Evolutionary conservation across 1,284 basidiomycete species (phyloP).

Genomic region (Ceratobasidium sp.): DNA sequence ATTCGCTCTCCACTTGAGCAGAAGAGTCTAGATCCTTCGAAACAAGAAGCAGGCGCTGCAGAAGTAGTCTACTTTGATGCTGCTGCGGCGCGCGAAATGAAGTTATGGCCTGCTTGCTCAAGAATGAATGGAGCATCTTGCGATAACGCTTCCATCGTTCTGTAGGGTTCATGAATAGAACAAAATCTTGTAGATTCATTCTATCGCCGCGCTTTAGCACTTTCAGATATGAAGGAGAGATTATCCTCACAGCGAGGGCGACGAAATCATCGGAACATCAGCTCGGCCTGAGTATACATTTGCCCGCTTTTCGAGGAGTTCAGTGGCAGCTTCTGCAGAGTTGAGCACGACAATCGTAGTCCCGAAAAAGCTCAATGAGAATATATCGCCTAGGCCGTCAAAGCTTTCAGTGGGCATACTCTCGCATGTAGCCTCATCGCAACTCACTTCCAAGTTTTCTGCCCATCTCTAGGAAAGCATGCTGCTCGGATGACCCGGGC

Average conservation of each 20-base stretch:
- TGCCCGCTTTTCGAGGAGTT: constrained; percentile 60
- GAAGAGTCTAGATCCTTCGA: neutral
- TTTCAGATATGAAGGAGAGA: neutral
- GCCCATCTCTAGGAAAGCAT: neutral
- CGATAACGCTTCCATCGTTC: constrained; percentile 22
- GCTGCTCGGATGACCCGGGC: neutral
- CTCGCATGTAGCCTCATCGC: no score
- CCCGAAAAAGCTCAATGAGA: constrained; percentile 60
- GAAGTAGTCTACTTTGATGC: neutral
- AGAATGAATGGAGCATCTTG: neutral
- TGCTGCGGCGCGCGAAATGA: constrained; percentile 4
- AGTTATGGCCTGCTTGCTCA: constrained; percentile 12
- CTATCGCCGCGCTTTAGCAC: neutral
- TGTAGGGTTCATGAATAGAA: neutral
- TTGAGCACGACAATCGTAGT: constrained; percentile 63
- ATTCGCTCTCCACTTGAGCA: neutral
- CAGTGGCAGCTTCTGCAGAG: constrained; percentile 56
- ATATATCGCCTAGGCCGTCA: constrained; percentile 55
- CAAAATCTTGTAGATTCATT: neutral
- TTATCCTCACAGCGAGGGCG: neutral
- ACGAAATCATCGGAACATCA: constrained; percentile 2
- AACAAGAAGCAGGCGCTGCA: neutral
- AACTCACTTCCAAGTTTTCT: constrained; percentile 5
- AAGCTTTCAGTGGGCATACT: neutral
- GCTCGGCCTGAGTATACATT: constrained; percentile 59